phyloP scores from a whole-genome alignment of 2,329 filamentous ascomycete species.

The Aspergillus unguis region DNA sequence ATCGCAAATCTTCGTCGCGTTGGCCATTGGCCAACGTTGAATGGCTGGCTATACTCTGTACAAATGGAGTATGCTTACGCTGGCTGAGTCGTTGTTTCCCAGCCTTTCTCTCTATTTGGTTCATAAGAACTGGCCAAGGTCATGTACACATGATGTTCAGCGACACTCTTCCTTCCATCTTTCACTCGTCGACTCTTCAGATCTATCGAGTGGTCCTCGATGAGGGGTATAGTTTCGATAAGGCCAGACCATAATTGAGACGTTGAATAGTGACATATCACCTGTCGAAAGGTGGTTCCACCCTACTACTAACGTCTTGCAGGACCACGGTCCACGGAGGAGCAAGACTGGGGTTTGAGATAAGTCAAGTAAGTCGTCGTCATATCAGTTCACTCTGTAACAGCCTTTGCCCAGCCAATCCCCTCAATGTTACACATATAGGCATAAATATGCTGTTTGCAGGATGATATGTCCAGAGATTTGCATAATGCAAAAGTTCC shows the following conservation, averaged over 20 bases:
- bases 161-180: not conserved
- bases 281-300: not conserved
- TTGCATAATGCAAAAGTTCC: slow-evolving; percentile 1
- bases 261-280: not conserved
- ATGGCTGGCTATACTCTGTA: not conserved
- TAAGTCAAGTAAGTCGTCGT: not conserved
- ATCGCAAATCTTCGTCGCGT: not conserved
- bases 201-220: not conserved
- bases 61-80: not conserved
- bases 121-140: not conserved
- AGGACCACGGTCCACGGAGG: not conserved
- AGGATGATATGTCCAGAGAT: not conserved
- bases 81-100: not conserved
- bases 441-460: not conserved
- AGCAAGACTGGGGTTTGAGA: no score
- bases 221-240: not conserved
- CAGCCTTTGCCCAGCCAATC: not conserved
- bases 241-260: not conserved
- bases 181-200: not conserved
- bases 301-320: not conserved
- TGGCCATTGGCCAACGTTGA: not conserved
- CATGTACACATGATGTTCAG: slow-evolving; percentile 4
- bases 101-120: not conserved
- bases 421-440: not conserved
- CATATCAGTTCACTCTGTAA: not conserved